These are phyloP conservation scores for Sporothrix euskadiensis DNA, from an alignment of 2,329 filamentous ascomycete species.

Conservation along the genomic window DNA sequence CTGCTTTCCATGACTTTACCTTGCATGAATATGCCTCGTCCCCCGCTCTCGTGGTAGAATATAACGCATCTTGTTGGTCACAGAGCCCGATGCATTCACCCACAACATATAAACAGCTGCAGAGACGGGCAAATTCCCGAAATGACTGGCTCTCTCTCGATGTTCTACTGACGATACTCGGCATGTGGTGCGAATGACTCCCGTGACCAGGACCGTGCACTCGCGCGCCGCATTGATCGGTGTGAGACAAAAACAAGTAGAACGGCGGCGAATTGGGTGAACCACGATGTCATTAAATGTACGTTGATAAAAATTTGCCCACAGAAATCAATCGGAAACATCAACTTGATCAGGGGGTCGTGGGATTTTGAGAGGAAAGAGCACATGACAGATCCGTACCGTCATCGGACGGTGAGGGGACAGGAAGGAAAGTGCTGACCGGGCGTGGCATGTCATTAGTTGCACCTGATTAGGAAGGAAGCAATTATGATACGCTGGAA, in stretches of 20 bases:
- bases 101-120: neutral
- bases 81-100: neutral
- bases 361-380: neutral
- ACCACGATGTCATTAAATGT: neutral
- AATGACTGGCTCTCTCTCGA: neutral
- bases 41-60: neutral
- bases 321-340: neutral
- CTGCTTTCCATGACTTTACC: neutral
- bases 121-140: neutral
- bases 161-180: neutral
- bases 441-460: neutral
- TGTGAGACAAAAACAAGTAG: neutral
- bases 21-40: neutral
- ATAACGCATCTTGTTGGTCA: neutral
- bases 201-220: neutral
- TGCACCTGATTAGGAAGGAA: neutral
- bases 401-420: neutral
- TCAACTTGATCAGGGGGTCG: neutral
- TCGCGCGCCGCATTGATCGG: neutral
- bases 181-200: neutral
- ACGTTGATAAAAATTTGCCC: neutral
- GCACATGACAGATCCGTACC: slow-evolving; percentile 4
- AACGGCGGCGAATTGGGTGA: neutral
- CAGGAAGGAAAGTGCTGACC: neutral
- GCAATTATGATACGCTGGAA: neutral